Base-by-base conservation (phyloP, 2,329 filamentous ascomycete genomes). In the Fusarium oxysporum region DNA sequence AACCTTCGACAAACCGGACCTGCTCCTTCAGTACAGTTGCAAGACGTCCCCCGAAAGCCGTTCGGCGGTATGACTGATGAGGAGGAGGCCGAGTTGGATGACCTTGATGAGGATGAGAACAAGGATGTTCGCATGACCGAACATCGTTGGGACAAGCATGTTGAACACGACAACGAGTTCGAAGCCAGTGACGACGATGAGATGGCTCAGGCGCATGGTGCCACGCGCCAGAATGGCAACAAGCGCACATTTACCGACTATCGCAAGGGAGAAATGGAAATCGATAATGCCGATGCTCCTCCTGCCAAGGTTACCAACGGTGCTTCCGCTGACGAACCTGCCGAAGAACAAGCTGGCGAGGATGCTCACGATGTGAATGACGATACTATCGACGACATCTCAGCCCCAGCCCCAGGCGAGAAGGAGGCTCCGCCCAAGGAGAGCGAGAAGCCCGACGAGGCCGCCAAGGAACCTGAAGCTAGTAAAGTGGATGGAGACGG, bases 181-280 rank as follows among this genome's bases (percentile, higher is more conserved):
- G 93, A 95, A 66, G 93, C 96, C 47, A 97, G 93, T 72, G 95
- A 97, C 68, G 94, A 97, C 67, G 96, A 98, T 76, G 94, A 97
- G 16, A 90, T 94, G 82, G 89, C 89, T 45, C 86, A 86, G 45
- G 87, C 88, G 41, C 94, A 96, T 74, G 96, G 95, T 21, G 88
- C 95, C 44, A 91, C 89, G 57, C 82, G 81, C 38, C 81, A 82
- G 37, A 86, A 84, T 35, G 86, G 83, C 33, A 84, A 82, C 62
- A 85, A 85, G 73, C 86, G 86, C 23, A 84, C 84, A 3, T 90
- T 90, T 73, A 83, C 82, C 56, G 87, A 90, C 73, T 88, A 84
- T 76, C 82, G 83, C 23, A 86, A 88, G 59, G 73, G 72, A 17
- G 82, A 83, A 16, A 78, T 76, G 62, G 81, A 83, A 7, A 76